Conservation (phyloP, 2,329 filamentous ascomycete species). For the Raffaelea arxii region DNA sequence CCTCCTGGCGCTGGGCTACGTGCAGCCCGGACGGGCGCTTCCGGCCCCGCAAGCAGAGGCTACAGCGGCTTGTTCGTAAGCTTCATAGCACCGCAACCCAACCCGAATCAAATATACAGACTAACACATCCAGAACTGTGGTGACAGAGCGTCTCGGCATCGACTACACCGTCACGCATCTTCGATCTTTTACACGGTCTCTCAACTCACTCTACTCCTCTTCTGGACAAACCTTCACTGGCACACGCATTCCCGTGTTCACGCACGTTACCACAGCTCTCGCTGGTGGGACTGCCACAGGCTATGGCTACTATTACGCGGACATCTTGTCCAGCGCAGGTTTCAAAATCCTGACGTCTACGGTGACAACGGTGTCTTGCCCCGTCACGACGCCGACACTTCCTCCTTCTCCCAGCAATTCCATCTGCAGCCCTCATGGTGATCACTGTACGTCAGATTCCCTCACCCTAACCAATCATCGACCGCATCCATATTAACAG, state of each 20-base stretch:
- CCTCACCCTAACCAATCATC: too few species aligned
- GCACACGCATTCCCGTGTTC: not conserved
- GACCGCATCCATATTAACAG: too few species aligned
- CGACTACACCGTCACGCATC: not conserved
- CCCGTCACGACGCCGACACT: not conserved
- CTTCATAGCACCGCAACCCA: too few species aligned
- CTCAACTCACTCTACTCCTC: not conserved
- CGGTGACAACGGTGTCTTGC: not conserved
- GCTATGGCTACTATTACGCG: not conserved
- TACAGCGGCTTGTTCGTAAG: not conserved
- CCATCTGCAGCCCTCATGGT: not conserved
- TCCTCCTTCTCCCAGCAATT: not conserved
- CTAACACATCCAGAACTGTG: not conserved
- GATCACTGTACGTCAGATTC: not conserved
- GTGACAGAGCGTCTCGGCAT: not conserved
- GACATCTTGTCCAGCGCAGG: not conserved
- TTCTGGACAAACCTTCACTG: not conserved
- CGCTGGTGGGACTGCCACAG: not conserved
- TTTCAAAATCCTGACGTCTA: not conserved
- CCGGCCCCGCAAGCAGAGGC: not conserved
- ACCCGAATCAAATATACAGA: not conserved
- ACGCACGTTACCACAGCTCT: not conserved
- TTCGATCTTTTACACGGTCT: not conserved
- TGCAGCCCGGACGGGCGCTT: not conserved
- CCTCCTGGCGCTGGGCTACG: not conserved